phyloP scores from a whole-genome alignment of 108 stramenopile genomes.

The Mayamaea pseudoterrestris region DNA sequence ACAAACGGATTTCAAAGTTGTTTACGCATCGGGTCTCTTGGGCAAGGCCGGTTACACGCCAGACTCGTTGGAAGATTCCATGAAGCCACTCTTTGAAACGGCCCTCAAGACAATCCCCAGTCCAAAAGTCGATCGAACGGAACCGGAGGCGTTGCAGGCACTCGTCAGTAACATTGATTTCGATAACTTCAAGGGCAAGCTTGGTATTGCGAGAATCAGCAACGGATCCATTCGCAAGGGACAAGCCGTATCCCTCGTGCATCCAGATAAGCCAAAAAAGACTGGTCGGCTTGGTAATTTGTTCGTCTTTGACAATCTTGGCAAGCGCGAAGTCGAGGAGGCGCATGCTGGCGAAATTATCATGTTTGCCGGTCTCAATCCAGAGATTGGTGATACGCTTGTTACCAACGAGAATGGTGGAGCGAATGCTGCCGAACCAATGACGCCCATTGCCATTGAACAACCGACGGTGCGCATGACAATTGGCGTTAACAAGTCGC shows the following conservation, averaged over 20 bases:
- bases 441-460: conserved; percentile 94
- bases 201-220: conserved; percentile 91
- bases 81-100: conserved; percentile 91
- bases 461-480: conserved; percentile 99
- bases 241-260: conserved; percentile 61
- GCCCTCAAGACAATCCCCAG: conserved; percentile 56
- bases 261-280: conserved; percentile 66
- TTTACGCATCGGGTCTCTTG: conserved; percentile 89
- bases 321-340: conserved; percentile 78
- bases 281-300: conserved; percentile 74
- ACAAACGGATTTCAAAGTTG: conserved; percentile 95
- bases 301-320: conserved; percentile 95
- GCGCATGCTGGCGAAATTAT: conserved; percentile 96
- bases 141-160: conserved; percentile 65
- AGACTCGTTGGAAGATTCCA: conserved; percentile 60
- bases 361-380: conserved; percentile 91
- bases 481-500: conserved; percentile 97
- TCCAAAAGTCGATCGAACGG: conserved; percentile 46
- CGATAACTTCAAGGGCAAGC: conserved; percentile 97
- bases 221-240: conserved; percentile 76
- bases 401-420: conserved; percentile 76
- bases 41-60: conserved; percentile 84
- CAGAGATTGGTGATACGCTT: conserved; percentile 94
- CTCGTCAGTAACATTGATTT: conserved; percentile 94
- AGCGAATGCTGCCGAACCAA: conserved; percentile 66